Percentiles rank a stretch among this genome's conserved stretches.
Evolutionary conservation across 2,329 filamentous ascomycete species (phyloP).

Genomic region (Chaetothyriales sp.): DNA sequence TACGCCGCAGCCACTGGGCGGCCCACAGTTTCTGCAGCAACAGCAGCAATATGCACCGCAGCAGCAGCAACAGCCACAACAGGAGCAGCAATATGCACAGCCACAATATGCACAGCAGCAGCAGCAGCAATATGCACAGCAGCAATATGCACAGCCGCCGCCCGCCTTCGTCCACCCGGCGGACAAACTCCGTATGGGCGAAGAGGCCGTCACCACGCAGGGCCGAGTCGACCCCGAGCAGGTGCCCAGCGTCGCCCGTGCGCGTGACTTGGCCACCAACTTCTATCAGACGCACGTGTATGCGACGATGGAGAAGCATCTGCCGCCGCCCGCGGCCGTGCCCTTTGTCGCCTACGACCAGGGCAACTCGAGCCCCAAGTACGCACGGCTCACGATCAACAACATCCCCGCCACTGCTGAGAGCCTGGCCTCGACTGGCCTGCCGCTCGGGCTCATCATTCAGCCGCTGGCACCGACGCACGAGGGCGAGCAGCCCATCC

Average conservation of each 20-base stretch:
- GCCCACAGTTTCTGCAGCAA: slow-evolving; percentile 6
- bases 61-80: too few species aligned
- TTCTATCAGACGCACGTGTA: slow-evolving; percentile 82
- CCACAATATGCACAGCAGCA: background rate
- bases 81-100: too few species aligned
- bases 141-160: slow-evolving; percentile 1
- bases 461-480: slow-evolving; percentile 78
- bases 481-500: slow-evolving; percentile 72
- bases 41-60: background rate
- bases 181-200: slow-evolving; percentile 26
- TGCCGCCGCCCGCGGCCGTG: slow-evolving; percentile 74
- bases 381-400: slow-evolving; percentile 79
- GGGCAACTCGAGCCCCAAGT: slow-evolving; percentile 91
- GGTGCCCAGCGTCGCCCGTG: slow-evolving; percentile 77
- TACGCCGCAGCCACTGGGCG: slow-evolving; percentile 1
- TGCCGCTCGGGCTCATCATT: slow-evolving; percentile 75
- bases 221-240: slow-evolving; percentile 78
- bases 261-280: slow-evolving; percentile 67
- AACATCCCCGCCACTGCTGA: slow-evolving; percentile 78
- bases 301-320: slow-evolving; percentile 86
- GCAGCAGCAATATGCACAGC: slow-evolving; percentile 1
- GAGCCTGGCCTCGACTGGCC: slow-evolving; percentile 60
- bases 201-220: slow-evolving; percentile 50
- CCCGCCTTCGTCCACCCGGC: slow-evolving; percentile 14
- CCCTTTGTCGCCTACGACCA: slow-evolving; percentile 93